phyloP scores from a whole-genome alignment of 305 asterid genomes.

The Striga hermonthica region DNA sequence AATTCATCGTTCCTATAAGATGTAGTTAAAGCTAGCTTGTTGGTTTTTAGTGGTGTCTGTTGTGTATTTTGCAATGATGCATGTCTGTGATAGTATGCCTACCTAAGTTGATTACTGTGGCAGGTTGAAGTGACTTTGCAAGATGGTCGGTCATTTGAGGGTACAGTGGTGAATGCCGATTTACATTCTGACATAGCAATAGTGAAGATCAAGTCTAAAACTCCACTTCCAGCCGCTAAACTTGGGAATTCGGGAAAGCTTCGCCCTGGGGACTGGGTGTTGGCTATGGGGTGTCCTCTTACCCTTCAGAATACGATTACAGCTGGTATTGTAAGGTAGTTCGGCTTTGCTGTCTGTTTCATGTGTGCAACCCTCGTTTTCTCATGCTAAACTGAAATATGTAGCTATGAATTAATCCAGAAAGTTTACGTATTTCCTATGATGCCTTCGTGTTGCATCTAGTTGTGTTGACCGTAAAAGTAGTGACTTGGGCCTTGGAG shows the following conservation, averaged over 20 bases:
- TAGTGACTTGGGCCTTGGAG: slow-evolving; percentile 86
- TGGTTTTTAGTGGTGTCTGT: neutral
- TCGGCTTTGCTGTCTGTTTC: slow-evolving; percentile 19
- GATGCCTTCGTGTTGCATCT: slow-evolving; percentile 31
- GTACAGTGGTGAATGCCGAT: slow-evolving; percentile 74
- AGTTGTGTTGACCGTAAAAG: slow-evolving; percentile 91
- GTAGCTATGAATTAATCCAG: neutral
- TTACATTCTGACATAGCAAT: slow-evolving; percentile 76
- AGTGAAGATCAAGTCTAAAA: slow-evolving; percentile 69
- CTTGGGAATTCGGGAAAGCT: slow-evolving; percentile 70
- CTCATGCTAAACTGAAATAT: slow-evolving; percentile 21
- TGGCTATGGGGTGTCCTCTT: slow-evolving; percentile 86
- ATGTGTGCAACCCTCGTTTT: slow-evolving; percentile 18
- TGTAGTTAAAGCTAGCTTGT: no score
- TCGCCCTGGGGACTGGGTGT: slow-evolving; percentile 92
- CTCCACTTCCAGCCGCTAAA: slow-evolving; percentile 83
- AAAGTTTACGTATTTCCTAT: slow-evolving; percentile 3
- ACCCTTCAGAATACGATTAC: slow-evolving; percentile 86
- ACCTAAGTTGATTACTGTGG: slow-evolving; percentile 16
- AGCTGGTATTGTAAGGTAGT: slow-evolving; percentile 88
- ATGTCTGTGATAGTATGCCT: slow-evolving; percentile 16
- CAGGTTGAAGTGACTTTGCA: slow-evolving; percentile 82
- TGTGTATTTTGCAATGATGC: slow-evolving; percentile 5
- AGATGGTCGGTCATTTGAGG: slow-evolving; percentile 77
- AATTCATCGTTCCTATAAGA: neutral